Percentiles rank a stretch among this genome's conserved stretches.
Evolutionary conservation across 1,139 yeast genomes (phyloP).

Genomic region (Candida sojae): DNA sequence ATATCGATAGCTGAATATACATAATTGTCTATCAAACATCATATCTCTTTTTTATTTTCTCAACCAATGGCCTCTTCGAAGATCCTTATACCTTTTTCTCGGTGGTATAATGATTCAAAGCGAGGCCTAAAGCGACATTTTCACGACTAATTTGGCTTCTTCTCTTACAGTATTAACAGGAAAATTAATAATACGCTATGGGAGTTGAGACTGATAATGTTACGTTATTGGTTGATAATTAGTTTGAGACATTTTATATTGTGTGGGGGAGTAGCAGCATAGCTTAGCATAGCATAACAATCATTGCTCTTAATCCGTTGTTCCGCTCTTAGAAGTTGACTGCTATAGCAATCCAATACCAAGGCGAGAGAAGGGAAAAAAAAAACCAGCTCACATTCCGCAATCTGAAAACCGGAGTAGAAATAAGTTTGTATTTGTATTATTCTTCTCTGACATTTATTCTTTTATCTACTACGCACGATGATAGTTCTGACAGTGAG

Average conservation of each 20-base stretch:
- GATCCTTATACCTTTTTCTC: constrained; percentile 54
- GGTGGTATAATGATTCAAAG: constrained; percentile 68
- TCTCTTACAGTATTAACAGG: constrained; percentile 10
- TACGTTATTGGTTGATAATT: constrained; percentile 21
- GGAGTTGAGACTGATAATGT: constrained; percentile 17
- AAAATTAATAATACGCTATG: constrained; percentile 15
- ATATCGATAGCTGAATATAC: background rate
- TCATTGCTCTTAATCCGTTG: no score
- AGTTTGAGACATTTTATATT: constrained; percentile 26
- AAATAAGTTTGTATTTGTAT: no score
- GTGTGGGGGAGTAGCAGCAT: no score
- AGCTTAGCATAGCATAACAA: no score
- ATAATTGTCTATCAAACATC: no score
- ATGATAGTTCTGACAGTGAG: background rate
- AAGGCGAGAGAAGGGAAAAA: background rate
- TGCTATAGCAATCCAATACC: background rate
- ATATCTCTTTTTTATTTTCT: no score
- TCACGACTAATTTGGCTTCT: constrained; percentile 31
- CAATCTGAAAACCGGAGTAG: no score
- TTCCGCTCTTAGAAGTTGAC: no score
- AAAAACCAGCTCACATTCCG: background rate
- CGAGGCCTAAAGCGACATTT: constrained; percentile 55
- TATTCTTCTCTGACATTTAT: background rate
- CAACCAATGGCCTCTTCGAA: constrained; percentile 61
- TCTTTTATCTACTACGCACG: background rate